These are phyloP conservation scores for Nectriaceae sp. DNA, from an alignment of 2,329 filamentous ascomycete species.

Conservation along the genomic window DNA sequence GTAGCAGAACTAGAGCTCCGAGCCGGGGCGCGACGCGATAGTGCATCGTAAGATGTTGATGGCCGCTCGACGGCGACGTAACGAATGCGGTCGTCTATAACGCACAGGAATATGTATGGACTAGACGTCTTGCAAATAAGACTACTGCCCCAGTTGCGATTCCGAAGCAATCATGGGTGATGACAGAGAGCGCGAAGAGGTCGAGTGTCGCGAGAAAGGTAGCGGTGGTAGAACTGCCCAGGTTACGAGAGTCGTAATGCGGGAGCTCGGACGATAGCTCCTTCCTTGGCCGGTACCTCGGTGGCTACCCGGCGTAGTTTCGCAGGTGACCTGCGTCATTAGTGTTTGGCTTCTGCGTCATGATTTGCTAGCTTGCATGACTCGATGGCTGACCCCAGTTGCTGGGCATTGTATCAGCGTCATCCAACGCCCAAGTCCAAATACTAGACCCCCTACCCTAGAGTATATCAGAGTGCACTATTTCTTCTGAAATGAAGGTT, in stretches of 20 bases:
- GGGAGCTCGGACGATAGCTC: neutral
- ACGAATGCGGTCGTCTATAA: constrained; percentile 8
- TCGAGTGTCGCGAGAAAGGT: neutral
- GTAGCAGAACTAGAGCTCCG: constrained; percentile 33
- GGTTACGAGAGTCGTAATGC: neutral
- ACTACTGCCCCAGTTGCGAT: constrained; percentile 6
- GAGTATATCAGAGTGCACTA: no score
- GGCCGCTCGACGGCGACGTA: constrained; percentile 18
- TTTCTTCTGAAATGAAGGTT: no score
- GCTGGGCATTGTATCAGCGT: neutral
- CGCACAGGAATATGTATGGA: neutral
- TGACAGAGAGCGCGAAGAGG: neutral
- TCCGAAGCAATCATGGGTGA: neutral
- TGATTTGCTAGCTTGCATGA: constrained; percentile 1
- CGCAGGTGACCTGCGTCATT: constrained; percentile 29
- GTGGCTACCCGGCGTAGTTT: neutral
- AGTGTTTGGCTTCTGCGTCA: constrained; percentile 3
- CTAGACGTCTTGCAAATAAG: constrained; percentile 8
- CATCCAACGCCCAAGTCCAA: constrained; percentile 4
- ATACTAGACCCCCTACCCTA: no score
- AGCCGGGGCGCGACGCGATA: constrained; percentile 32
- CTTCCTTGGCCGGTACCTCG: neutral
- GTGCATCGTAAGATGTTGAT: constrained; percentile 32
- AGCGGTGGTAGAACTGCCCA: neutral
- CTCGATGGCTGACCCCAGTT: neutral